A percentile compares a stretch with the other conserved stretches of the same genome.
Conservation (phyloP, 2,329 filamentous ascomycete species). For the Coniella vitis region DNA sequence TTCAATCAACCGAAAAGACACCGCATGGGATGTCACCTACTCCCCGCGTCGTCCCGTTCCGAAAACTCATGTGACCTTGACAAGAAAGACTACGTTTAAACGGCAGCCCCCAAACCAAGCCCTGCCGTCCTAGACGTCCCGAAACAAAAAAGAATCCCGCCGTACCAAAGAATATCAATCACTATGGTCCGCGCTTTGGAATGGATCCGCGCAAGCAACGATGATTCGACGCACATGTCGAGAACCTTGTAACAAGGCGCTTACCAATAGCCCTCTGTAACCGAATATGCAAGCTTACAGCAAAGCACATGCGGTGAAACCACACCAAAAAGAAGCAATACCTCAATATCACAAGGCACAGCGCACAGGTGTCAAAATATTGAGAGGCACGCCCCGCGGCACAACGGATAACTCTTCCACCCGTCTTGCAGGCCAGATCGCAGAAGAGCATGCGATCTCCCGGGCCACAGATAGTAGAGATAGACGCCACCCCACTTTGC, state of each 20-base stretch:
- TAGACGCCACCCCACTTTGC: background rate
- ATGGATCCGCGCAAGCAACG: too few relatives aligned
- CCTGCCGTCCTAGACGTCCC: background rate
- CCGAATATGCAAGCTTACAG: background rate
- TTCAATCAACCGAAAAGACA: background rate
- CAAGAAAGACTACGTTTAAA: background rate
- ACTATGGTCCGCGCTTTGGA: too few relatives aligned
- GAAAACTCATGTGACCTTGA: conserved; percentile 1
- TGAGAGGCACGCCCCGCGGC: background rate
- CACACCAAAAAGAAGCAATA: background rate
- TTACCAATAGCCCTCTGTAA: background rate
- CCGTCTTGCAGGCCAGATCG: background rate
- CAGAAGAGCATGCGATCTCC: background rate
- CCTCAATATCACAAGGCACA: background rate
- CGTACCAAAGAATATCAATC: too few relatives aligned
- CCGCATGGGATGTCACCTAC: conserved; percentile 1
- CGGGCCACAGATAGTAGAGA: background rate
- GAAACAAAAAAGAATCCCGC: background rate
- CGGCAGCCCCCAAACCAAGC: background rate
- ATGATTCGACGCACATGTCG: too few relatives aligned
- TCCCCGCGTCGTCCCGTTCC: conserved; percentile 4
- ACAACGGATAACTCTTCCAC: background rate
- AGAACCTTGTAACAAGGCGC: background rate
- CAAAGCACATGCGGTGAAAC: conserved; percentile 1
- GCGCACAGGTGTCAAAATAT: background rate